Percentiles rank a stretch among this genome's conserved stretches.
Evolutionary conservation across 257 asterid species (phyloP).

Genomic region (Datura wrightii): DNA sequence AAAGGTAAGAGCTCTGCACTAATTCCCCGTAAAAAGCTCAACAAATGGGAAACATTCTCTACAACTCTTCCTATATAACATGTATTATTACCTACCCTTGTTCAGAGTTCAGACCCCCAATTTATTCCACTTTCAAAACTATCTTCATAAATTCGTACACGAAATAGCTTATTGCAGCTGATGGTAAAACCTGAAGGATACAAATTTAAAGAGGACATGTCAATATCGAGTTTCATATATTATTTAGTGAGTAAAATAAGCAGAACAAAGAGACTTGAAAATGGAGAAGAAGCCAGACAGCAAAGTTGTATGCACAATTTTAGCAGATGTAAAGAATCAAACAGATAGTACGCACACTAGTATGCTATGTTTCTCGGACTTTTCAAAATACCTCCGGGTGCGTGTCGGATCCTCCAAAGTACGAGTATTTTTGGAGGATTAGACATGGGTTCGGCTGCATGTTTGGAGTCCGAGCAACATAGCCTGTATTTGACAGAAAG

Average conservation of each 20-base stretch:
- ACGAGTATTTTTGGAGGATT: background rate
- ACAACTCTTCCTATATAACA: background rate
- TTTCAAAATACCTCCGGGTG: background rate
- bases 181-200: constrained; percentile 83
- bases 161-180: constrained; percentile 95
- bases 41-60: background rate
- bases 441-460: background rate
- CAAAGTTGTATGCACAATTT: background rate
- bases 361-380: background rate
- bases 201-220: constrained; percentile 12
- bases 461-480: background rate
- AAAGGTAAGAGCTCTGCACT: background rate
- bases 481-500: background rate
- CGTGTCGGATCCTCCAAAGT: background rate
- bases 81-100: constrained; percentile 25
- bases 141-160: constrained; percentile 97
- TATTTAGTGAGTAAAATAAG: background rate
- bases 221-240: constrained; percentile 1
- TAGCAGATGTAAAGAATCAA: constrained; percentile 2
- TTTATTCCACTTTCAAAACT: constrained; percentile 78
- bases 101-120: background rate
- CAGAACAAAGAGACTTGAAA: background rate
- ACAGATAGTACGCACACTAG: background rate
- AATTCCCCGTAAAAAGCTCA: background rate
- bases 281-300: background rate